Evolutionary conservation across 768 basidiomycete genomes (phyloP).

Genomic region (Chalciporus sphaerocephalus): DNA sequence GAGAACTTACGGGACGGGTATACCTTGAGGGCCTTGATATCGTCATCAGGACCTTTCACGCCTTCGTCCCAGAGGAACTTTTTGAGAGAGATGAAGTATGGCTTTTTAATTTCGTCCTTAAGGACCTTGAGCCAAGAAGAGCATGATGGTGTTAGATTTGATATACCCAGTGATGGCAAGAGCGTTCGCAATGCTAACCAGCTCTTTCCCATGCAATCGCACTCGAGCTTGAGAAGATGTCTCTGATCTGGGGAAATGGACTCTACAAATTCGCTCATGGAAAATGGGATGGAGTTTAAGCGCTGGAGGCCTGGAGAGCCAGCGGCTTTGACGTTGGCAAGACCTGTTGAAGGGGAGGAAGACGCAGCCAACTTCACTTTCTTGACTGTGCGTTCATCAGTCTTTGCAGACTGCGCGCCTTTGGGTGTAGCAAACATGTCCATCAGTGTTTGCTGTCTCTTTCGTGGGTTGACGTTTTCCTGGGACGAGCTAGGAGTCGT

Average conservation of each 20-base stretch:
- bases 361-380: slow-evolving; percentile 40
- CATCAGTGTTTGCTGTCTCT: slow-evolving; percentile 60
- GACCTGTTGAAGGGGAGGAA: slow-evolving; percentile 17
- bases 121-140: slow-evolving; percentile 63
- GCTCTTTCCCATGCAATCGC: slow-evolving; percentile 67
- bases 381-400: slow-evolving; percentile 38
- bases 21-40: slow-evolving; percentile 47
- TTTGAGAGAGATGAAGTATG: slow-evolving; percentile 74
- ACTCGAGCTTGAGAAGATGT: slow-evolving; percentile 60
- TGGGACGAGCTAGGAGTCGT: slow-evolving; percentile 24
- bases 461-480: slow-evolving; percentile 25
- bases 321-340: slow-evolving; percentile 6
- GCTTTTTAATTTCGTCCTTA: slow-evolving; percentile 68
- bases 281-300: slow-evolving; percentile 69
- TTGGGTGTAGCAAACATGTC: slow-evolving; percentile 54
- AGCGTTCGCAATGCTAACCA: slow-evolving; percentile 40
- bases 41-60: slow-evolving; percentile 49
- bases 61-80: slow-evolving; percentile 64
- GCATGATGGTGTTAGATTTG: slow-evolving; percentile 6
- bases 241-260: slow-evolving; percentile 56
- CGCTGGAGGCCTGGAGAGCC: slow-evolving; percentile 24
- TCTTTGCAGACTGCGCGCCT: slow-evolving; percentile 20
- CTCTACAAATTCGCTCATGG: slow-evolving; percentile 46
- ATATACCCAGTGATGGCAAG: not conserved
- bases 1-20: slow-evolving; percentile 65